A percentile compares a stretch with the other conserved stretches of the same genome.
Conservation (phyloP, 2,329 filamentous ascomycete species). For the Bretziella fagacearum region DNA sequence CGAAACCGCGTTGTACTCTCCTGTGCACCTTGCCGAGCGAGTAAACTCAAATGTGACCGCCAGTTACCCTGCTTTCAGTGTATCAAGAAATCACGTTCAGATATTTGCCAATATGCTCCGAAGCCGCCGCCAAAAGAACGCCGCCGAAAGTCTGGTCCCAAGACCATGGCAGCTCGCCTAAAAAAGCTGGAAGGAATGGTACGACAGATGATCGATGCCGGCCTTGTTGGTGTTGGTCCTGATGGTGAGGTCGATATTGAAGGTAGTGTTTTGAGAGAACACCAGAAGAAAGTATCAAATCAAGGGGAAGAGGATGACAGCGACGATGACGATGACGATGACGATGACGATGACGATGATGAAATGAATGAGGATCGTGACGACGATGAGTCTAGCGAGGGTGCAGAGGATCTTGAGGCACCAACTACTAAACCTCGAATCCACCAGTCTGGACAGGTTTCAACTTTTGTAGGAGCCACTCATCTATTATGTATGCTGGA, state of each 20-base stretch:
- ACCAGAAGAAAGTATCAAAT: too few species aligned
- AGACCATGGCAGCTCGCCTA: conserved; percentile 36
- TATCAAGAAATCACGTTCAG: conserved; percentile 29
- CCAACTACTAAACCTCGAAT: neutral
- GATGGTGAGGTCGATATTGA: conserved; percentile 3
- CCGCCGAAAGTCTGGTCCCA: neutral
- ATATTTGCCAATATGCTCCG: conserved; percentile 33
- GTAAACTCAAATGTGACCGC: conserved; percentile 42
- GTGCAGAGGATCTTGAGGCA: conserved; percentile 24
- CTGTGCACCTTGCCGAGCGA: conserved; percentile 34
- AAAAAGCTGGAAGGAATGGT: conserved; percentile 41
- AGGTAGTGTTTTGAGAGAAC: too few species aligned
- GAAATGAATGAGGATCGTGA: conserved; percentile 3
- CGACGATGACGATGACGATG: neutral
- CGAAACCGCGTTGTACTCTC: conserved; percentile 34
- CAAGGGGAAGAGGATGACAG: neutral
- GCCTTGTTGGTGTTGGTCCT: conserved; percentile 16
- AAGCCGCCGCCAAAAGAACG: conserved; percentile 24
- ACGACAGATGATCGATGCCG: conserved; percentile 34
- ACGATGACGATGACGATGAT: conserved; percentile 1
- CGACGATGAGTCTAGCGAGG: conserved; percentile 21
- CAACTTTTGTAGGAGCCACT: conserved; percentile 40
- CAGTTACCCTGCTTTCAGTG: conserved; percentile 35
- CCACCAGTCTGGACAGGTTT: conserved; percentile 20
- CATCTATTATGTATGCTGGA: conserved; percentile 44